These are phyloP conservation scores for Nannochloropsis granulata DNA, from an alignment of 108 stramenopile genomes.

Conservation along the genomic window DNA sequence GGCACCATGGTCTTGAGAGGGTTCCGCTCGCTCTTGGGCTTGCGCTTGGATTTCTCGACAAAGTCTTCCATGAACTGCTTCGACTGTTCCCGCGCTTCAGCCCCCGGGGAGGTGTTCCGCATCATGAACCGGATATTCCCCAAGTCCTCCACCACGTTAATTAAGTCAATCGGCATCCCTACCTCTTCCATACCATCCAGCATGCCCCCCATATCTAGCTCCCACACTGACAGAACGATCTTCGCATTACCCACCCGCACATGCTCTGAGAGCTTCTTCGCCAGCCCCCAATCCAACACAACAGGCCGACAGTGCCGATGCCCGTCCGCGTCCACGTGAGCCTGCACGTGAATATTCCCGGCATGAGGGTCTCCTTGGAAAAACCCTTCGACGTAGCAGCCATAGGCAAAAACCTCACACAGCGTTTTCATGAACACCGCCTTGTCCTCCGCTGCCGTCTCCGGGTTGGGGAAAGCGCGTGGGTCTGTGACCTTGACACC, in stretches of 20 bases:
- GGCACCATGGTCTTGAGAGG: background rate
- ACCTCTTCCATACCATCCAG: conserved; percentile 23
- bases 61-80: background rate
- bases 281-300: conserved; percentile 30
- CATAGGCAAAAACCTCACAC: conserved; percentile 18
- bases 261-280: conserved; percentile 15
- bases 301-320: background rate
- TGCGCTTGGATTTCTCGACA: background rate
- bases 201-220: conserved; percentile 27
- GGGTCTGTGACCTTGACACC: conserved; percentile 26
- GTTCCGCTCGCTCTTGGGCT: background rate
- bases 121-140: conserved; percentile 21
- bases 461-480: background rate
- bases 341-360: conserved; percentile 17
- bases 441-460: background rate
- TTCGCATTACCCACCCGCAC: background rate
- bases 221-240: conserved; percentile 12
- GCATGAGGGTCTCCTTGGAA: conserved; percentile 31
- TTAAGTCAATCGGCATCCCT: conserved; percentile 6
- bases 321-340: background rate
- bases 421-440: conserved; percentile 12
- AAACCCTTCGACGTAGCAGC: conserved; percentile 13
- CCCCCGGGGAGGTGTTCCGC: background rate
- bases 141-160: conserved; percentile 2
- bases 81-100: background rate